phyloP scores from a whole-genome alignment of 2,329 filamentous ascomycete species.

The Aspergillus cejpii region DNA sequence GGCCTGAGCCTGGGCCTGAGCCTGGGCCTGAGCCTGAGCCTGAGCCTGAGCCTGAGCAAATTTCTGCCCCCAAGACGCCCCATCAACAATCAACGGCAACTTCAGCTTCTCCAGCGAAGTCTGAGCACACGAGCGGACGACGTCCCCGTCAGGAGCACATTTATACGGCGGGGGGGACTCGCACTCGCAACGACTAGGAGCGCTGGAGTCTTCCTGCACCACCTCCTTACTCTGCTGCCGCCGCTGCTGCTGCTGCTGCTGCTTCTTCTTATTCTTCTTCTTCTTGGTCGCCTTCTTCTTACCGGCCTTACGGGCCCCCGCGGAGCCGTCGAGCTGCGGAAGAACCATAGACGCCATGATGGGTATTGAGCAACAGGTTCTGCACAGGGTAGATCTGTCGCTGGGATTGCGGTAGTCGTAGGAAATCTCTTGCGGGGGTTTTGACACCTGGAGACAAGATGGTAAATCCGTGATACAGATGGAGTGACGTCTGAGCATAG shows the following conservation, averaged over 20 bases:
- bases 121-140: neutral
- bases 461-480: conserved; percentile 16
- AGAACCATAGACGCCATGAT: conserved; percentile 2
- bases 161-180: neutral
- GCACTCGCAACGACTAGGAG: neutral
- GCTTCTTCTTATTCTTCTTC: conserved; percentile 10
- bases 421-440: conserved; percentile 6
- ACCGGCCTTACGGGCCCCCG: conserved; percentile 1
- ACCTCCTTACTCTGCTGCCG: neutral
- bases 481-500: conserved; percentile 13
- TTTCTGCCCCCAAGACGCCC: neutral
- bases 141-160: neutral
- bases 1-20: too few species aligned
- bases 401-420: neutral
- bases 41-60: too few species aligned
- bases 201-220: neutral
- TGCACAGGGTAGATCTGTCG: neutral
- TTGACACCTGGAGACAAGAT: neutral
- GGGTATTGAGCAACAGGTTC: neutral
- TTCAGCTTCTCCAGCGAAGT: neutral
- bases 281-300: conserved; percentile 6
- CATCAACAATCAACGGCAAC: neutral
- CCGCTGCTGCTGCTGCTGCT: too few species aligned
- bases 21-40: too few species aligned
- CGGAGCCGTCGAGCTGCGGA: conserved; percentile 8